Base-by-base conservation (phyloP, 306 rosid species). In the Senna siamea region DNA sequence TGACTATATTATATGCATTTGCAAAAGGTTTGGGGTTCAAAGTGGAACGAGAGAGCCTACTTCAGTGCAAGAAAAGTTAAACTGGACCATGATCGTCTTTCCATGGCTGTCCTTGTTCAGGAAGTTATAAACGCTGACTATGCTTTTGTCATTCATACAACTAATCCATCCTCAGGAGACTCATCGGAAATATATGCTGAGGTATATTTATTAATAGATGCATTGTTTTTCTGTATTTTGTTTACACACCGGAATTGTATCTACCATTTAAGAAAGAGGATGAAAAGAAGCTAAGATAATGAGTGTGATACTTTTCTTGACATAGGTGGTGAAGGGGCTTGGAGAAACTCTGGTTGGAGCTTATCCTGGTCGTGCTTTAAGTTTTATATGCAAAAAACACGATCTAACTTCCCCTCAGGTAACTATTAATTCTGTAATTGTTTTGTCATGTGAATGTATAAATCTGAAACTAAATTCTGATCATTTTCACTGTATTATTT, bases 271-370 rank as follows among this genome's bases (percentile, higher is more conserved):
- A 18, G 23, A 57, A 70, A 51, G 38, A 66, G 54, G 48, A 48
- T 6, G 22, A 66, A 51, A 65, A 43, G 48, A 54, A 80, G 76
- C 61, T 38, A 63, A 7, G 34, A 51, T 40, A 69, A 48, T 58
- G 40, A 55, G 6, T 43, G 64, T 58, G 67, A 7, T 46, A 15
- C 52, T 65, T 57, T 76, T 71, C 54, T 80, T 62, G 69, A 74
- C 53, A 65, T 82, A 94, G 99, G 95, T 94, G 76, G 99, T 94
- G 44, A 92, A 87, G 80, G 99, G 99, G 67, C 97, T 94, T 8
- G 99, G 99, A 70, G 99, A 94, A 83, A 94, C 97, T 66, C 86
- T 94, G 30, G 99, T 94, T 52, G 99, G 97, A 83, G 99, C 99
- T 40, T 94, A 94, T 80, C 99, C 99, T 5, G 99, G 99, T 56